These are phyloP conservation scores for Cicer bijugum DNA, from an alignment of 306 rosid species.

Conservation along the genomic window DNA sequence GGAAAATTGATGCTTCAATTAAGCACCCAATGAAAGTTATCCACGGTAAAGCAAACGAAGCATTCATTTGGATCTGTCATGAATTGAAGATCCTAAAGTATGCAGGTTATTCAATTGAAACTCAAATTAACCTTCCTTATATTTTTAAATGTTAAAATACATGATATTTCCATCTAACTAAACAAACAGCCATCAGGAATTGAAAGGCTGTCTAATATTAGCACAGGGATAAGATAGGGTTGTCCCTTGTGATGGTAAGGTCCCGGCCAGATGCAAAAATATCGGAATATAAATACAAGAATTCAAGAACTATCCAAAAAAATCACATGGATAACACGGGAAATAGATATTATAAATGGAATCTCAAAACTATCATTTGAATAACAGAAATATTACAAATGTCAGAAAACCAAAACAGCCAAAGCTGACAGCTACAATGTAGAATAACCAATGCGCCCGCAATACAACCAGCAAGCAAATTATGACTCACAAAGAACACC, in stretches of 20 bases:
- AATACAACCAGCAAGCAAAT: conserved; percentile 25
- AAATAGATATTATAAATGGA: background rate
- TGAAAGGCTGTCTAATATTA: background rate
- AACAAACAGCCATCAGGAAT: background rate
- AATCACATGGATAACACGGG: background rate
- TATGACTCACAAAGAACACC: conserved; percentile 19
- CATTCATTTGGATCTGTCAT: background rate
- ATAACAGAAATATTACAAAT: background rate
- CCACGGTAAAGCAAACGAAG: background rate
- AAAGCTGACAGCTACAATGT: background rate
- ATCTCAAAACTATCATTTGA: conserved; percentile 13
- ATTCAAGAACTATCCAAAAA: background rate
- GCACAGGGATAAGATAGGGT: background rate
- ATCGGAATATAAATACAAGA: background rate
- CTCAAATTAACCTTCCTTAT: background rate
- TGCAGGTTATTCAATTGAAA: conserved; percentile 8
- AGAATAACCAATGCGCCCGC: background rate
- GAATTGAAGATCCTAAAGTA: conserved; percentile 11
- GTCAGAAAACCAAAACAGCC: conserved; percentile 20
- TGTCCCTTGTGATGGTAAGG: background rate
- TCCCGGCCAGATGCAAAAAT: background rate
- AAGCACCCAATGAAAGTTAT: background rate
- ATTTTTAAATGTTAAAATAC: background rate
- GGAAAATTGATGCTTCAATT: background rate
- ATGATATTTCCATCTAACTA: background rate